Conservation (phyloP, 2,329 filamentous ascomycete species). For the Taxawa tesnikishii region DNA sequence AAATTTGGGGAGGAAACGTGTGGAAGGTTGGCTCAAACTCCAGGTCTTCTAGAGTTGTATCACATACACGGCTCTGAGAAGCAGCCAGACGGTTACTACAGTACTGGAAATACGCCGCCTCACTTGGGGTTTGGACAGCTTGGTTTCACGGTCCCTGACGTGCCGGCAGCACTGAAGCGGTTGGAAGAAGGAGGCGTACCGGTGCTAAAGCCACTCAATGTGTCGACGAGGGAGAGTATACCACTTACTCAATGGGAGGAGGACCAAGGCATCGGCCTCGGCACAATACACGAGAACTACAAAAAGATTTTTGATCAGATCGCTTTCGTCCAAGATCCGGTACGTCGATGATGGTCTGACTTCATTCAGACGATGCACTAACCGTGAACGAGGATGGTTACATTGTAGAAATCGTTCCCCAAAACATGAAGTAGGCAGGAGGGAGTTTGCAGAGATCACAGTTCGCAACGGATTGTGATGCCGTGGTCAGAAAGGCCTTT, state of each 20-base stretch:
- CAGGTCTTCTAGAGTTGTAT: not conserved
- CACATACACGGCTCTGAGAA: not conserved
- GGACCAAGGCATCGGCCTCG: not conserved
- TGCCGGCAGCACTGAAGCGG: not conserved
- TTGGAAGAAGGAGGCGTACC: not conserved
- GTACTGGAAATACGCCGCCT: not conserved
- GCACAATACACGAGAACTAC: not conserved
- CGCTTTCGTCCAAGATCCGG: not conserved
- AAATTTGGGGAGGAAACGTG: not conserved
- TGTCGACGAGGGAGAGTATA: not conserved
- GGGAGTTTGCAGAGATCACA: too few species aligned
- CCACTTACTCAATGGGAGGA: not conserved
- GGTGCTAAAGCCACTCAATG: not conserved
- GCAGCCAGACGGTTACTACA: not conserved
- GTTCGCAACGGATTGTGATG: too few species aligned
- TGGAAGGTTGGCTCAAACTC: not conserved
- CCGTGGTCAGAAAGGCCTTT: too few species aligned
- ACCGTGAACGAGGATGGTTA: not conserved
- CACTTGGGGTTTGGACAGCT: not conserved
- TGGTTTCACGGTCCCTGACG: not conserved
- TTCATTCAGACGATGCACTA: not conserved
- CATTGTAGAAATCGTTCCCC: not conserved
- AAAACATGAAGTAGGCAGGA: not conserved
- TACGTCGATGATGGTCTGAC: not conserved
- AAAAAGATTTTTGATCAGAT: not conserved